These are phyloP conservation scores for Cladorrhinum sp. DNA, from an alignment of 2,329 filamentous ascomycete species.

Conservation along the genomic window DNA sequence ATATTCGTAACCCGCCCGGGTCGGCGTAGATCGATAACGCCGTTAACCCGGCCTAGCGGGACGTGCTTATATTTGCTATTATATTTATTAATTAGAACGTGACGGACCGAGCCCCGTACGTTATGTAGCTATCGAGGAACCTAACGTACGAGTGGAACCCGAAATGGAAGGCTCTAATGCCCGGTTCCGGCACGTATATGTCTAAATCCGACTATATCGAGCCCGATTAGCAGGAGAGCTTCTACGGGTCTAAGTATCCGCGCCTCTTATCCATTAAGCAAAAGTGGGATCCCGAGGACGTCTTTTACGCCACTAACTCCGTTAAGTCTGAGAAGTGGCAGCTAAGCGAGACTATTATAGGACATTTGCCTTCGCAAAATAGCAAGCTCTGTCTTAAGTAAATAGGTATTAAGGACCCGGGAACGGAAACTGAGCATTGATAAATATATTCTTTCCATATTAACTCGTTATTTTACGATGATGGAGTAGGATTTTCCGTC, in stretches of 20 bases:
- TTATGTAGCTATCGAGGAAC: slow-evolving; percentile 6
- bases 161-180: slow-evolving; percentile 17
- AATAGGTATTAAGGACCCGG: too few species aligned
- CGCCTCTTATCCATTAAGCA: slow-evolving; percentile 23
- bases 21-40: slow-evolving; percentile 10
- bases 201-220: slow-evolving; percentile 25
- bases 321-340: slow-evolving; percentile 26
- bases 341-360: background rate
- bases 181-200: slow-evolving; percentile 21
- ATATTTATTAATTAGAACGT: slow-evolving; percentile 18
- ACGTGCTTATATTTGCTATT: slow-evolving; percentile 15
- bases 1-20: slow-evolving; percentile 14
- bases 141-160: slow-evolving; percentile 15
- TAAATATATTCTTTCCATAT: too few species aligned
- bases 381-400: background rate
- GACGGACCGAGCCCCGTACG: background rate
- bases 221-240: slow-evolving; percentile 22
- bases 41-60: slow-evolving; percentile 17
- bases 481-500: too few species aligned
- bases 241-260: slow-evolving; percentile 24
- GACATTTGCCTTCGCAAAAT: background rate
- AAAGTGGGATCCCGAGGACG: slow-evolving; percentile 23
- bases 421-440: too few species aligned
- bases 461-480: too few species aligned
- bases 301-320: slow-evolving; percentile 26